A percentile compares a stretch with the other conserved stretches of the same genome.
Conservation (phyloP, 148 eudicot genomes). For the Amaranthus palmeri region DNA sequence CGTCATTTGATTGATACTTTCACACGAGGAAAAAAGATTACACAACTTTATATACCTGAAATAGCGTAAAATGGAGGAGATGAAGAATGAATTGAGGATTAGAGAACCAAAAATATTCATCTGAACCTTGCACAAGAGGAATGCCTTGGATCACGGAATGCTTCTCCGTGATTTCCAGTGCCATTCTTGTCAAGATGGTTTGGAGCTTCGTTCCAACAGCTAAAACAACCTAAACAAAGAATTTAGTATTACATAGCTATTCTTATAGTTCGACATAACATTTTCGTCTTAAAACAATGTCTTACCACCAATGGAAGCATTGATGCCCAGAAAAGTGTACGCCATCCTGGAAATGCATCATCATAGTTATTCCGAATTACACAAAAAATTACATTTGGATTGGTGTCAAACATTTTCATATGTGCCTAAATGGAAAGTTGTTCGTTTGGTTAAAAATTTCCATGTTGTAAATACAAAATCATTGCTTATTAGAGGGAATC, state of each 20-base stretch:
- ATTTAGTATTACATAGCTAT: not conserved
- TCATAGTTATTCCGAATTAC: not conserved
- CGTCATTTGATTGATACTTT: conserved; percentile 5
- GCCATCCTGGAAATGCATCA: conserved; percentile 55
- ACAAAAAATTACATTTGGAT: too few species aligned
- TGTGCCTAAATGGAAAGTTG: too few species aligned
- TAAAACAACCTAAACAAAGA: conserved; percentile 52
- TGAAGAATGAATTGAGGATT: conserved; percentile 70
- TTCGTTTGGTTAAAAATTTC: too few species aligned
- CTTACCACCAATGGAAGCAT: conserved; percentile 70
- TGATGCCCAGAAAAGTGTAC: conserved; percentile 67
- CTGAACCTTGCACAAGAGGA: conserved; percentile 87
- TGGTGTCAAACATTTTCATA: too few species aligned
- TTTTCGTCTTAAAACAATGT: not conserved
- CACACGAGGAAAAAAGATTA: not conserved
- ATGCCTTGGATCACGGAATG: conserved; percentile 92
- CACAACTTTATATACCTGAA: conserved; percentile 49
- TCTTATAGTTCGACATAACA: not conserved
- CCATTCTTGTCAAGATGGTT: conserved; percentile 73
- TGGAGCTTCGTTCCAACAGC: conserved; percentile 96
- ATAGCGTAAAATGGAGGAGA: conserved; percentile 71
- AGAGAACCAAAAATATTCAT: conserved; percentile 79
- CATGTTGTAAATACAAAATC: too few species aligned
- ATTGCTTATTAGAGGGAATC: too few species aligned
- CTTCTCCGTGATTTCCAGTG: conserved; percentile 74